Evolutionary conservation across 169 alveolate genomes (phyloP).

Genomic region (Plasmodium coatneyi): DNA sequence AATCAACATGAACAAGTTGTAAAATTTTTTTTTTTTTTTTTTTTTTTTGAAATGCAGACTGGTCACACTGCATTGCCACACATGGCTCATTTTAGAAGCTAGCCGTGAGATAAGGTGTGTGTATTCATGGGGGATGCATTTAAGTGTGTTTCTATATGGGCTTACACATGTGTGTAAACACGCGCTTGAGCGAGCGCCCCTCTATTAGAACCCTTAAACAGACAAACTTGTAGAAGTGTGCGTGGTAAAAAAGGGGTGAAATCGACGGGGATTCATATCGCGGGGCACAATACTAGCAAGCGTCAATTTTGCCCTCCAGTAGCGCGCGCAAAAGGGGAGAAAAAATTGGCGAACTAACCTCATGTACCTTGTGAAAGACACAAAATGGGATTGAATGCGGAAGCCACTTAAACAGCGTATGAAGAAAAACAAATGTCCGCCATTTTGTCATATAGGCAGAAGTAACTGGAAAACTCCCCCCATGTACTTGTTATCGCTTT

Average conservation of each 20-base stretch:
- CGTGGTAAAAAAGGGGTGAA: not conserved
- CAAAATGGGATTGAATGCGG: not conserved
- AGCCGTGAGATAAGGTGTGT: not conserved
- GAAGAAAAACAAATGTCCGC: not conserved
- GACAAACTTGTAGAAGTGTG: not conserved
- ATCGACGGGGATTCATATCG: not conserved
- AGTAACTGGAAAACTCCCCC: not conserved
- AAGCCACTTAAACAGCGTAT: not conserved
- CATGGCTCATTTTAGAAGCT: not conserved
- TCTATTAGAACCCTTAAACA: not conserved
- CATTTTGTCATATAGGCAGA: not conserved
- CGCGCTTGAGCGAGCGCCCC: not conserved
- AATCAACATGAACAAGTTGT: not conserved
- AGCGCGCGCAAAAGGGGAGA: not conserved
- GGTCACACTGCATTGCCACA: not conserved
- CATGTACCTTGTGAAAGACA: not conserved
- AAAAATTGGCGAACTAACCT: not conserved
- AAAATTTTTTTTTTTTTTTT: not conserved
- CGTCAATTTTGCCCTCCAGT: not conserved
- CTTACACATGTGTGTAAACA: not conserved
- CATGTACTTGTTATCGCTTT: not conserved
- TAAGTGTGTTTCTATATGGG: not conserved
- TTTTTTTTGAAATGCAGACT: not conserved
- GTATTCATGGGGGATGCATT: not conserved
- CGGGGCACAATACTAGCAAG: not conserved